Percentiles rank a stretch among this genome's conserved stretches.
Conservation (phyloP, 176 grass and related monocot genomes). For the Sorghum bicolor region DNA sequence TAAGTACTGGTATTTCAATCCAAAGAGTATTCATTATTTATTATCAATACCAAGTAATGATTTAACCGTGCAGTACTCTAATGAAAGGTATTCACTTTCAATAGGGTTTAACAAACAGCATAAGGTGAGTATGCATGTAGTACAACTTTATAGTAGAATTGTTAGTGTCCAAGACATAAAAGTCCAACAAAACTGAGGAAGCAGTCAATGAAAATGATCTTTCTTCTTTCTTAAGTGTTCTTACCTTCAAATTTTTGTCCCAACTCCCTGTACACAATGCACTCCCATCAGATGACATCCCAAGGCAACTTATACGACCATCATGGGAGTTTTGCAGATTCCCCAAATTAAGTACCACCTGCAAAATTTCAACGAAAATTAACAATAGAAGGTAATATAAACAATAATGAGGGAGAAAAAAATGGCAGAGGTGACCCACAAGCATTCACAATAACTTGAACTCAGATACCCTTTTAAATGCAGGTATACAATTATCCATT, state of each 20-base stretch:
- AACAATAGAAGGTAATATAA: background rate
- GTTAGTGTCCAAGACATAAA: background rate
- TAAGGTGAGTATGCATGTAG: background rate
- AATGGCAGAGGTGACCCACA: background rate
- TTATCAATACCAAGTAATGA: background rate
- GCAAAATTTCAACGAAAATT: background rate
- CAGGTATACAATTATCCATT: background rate
- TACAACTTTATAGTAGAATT: background rate
- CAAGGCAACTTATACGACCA: constrained; percentile 83
- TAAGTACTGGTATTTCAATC: background rate
- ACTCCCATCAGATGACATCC: constrained; percentile 94
- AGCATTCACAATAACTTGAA: background rate
- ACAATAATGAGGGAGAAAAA: background rate
- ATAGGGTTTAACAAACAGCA: background rate
- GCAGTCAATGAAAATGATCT: background rate
- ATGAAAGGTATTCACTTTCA: background rate
- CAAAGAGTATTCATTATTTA: background rate
- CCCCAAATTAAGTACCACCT: constrained; percentile 90
- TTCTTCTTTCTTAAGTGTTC: background rate
- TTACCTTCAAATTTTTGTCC: constrained; percentile 98
- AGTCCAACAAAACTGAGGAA: background rate
- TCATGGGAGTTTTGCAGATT: constrained; percentile 85
- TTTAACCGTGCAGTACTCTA: background rate
- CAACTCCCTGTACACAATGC: constrained; percentile 97
- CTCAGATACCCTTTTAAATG: background rate